phyloP scores from a whole-genome alignment of 1,284 basidiomycete genomes.

The Ganoderma sp. region DNA sequence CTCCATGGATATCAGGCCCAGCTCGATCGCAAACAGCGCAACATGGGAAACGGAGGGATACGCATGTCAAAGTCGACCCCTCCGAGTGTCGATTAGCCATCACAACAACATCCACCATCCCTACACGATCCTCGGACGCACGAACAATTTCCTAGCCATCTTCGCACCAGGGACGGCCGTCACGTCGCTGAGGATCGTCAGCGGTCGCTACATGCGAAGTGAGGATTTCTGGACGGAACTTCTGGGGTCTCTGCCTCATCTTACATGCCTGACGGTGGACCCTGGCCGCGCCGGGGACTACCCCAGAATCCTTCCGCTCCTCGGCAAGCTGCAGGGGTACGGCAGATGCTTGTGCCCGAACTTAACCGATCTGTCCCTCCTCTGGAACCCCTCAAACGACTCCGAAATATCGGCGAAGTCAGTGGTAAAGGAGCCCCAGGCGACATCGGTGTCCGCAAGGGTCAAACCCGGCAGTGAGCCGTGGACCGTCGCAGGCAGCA shows the following conservation, averaged over 20 bases:
- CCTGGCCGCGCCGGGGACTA: neutral
- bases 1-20: neutral
- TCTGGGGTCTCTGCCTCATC: neutral
- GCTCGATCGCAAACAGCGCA: neutral
- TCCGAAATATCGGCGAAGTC: neutral
- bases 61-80: neutral
- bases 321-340: neutral
- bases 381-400: neutral
- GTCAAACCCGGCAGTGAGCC: neutral
- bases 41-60: neutral
- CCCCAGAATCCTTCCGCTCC: neutral
- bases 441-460: neutral
- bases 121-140: neutral
- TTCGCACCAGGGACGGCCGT: neutral
- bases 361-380: neutral
- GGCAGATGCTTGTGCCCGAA: neutral
- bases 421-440: neutral
- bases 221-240: neutral
- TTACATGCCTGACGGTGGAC: neutral
- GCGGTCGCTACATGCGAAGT: neutral
- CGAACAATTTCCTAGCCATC: neutral
- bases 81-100: neutral
- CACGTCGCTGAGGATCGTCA: neutral
- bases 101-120: neutral
- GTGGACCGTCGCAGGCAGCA: neutral